A percentile compares a stretch with the other conserved stretches of the same genome.
These are phyloP conservation scores for Phytophthora palmivora DNA, from an alignment of 352 stramenopile species.

Conservation along the genomic window DNA sequence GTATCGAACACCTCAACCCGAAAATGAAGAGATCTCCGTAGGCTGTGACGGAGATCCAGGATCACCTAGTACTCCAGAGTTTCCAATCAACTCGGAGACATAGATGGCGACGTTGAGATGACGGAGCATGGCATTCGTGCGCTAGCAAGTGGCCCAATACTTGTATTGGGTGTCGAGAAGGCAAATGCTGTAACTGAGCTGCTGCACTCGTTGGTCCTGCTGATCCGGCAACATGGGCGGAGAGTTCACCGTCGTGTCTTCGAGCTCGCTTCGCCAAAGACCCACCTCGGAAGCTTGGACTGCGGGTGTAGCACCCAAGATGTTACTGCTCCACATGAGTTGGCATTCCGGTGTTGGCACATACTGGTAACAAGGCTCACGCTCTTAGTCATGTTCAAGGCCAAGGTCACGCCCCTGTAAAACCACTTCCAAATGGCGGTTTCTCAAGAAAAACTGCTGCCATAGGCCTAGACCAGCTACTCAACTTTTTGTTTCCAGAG, in stretches of 20 bases:
- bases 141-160: conserved; percentile 39
- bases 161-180: conserved; percentile 60
- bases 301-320: conserved; percentile 52
- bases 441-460: conserved; percentile 7
- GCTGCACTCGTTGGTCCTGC: conserved; percentile 59
- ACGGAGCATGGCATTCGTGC: conserved; percentile 39
- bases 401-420: conserved; percentile 3
- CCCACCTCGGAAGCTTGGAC: conserved; percentile 37
- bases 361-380: conserved; percentile 24
- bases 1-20: conserved; percentile 15
- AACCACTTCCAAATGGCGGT: conserved; percentile 4
- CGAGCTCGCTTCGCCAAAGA: conserved; percentile 55
- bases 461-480: conserved; percentile 64
- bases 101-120: conserved; percentile 22
- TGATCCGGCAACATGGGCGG: conserved; percentile 36
- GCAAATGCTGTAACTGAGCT: conserved; percentile 54
- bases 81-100: not conserved
- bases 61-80: not conserved
- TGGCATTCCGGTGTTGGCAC: conserved; percentile 52
- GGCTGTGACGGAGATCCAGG: not conserved
- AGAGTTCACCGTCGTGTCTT: conserved; percentile 27
- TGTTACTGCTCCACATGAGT: conserved; percentile 42
- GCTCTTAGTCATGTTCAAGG: no score
- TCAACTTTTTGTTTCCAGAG: conserved; percentile 80
- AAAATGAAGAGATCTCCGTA: conserved; percentile 2